Evolutionary conservation across 306 rosid species (phyloP).

Genomic region (Cercis canadensis): DNA sequence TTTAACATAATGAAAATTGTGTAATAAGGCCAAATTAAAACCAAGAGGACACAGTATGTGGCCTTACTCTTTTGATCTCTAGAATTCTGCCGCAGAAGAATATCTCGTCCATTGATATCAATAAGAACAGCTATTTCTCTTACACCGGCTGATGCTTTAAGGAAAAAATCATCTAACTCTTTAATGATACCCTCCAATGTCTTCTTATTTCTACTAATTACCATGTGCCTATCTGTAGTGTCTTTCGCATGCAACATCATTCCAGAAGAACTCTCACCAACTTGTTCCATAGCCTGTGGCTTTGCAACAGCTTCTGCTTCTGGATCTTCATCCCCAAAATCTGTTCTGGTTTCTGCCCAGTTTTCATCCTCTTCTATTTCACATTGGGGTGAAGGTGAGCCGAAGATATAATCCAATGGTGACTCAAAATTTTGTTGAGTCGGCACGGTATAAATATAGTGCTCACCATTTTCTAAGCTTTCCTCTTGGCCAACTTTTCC

Average conservation of each 20-base stretch:
- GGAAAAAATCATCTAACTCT: slow-evolving; percentile 83
- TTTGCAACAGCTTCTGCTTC: slow-evolving; percentile 62
- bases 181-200: slow-evolving; percentile 68
- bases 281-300: slow-evolving; percentile 42
- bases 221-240: slow-evolving; percentile 41
- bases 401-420: slow-evolving; percentile 20
- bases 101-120: slow-evolving; percentile 63
- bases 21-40: background rate
- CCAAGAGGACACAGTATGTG: slow-evolving; percentile 21
- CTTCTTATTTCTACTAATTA: slow-evolving; percentile 57
- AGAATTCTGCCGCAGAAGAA: slow-evolving; percentile 53
- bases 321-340: slow-evolving; percentile 73
- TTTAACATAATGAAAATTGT: background rate
- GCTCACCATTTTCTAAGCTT: slow-evolving; percentile 45
- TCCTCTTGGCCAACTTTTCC: slow-evolving; percentile 41
- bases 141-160: slow-evolving; percentile 76
- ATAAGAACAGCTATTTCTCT: slow-evolving; percentile 85
- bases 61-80: slow-evolving; percentile 58
- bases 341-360: slow-evolving; percentile 81
- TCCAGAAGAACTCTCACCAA: slow-evolving; percentile 50
- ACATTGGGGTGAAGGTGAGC: slow-evolving; percentile 32
- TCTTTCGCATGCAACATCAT: slow-evolving; percentile 48
- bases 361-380: slow-evolving; percentile 65
- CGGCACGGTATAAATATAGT: slow-evolving; percentile 28
- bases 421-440: slow-evolving; percentile 43